Base-by-base conservation (phyloP, 2,329 filamentous ascomycete genomes). In the Penicillium vulpinum region DNA sequence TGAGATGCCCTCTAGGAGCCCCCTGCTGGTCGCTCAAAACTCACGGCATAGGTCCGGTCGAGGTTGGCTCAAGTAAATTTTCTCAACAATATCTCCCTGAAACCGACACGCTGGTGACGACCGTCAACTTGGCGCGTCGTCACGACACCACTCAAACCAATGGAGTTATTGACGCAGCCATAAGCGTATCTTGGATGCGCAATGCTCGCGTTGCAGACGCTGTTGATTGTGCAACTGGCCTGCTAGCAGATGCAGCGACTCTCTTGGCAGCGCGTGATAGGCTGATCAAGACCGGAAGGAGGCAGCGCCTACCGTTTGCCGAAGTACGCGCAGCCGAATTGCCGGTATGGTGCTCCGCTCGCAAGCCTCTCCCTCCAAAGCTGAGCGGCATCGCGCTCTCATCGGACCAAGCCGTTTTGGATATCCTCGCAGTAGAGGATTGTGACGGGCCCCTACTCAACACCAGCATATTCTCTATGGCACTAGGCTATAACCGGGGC, bases 211-310 rank as follows among this genome's bases (percentile, higher is more conserved):
- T 60, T 39, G 58, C 58, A 4, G 58, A 60, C 31, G 51, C 54
- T 18, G 58, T 52, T 15, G 58, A 60, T 24, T 60, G 58, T 45
- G 58, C 58, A n/a, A 26, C 54, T 21, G 58, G 58, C 8, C 33
- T 58, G 15, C 46, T 60, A 29, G 33, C 58, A 6, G 54, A 60
- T 11, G 51, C 55, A 21, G 33, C 51, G 7, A 2, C n/a, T 4
- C 54, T 60, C 9, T 38, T 60, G 38, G 51, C 49, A 40, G 54
- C 58, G 5, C 58, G 58, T 57, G 54, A 60, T 33, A 60, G 55
- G 47, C 51, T 55, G 3, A 47, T 57, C 47, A 40, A 38, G 5
- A 39, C 5, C 6, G 45, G 46, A 9, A 33, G 29, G 21, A 40
- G 29, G 0, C 28, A 55, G 39, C 33, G 13, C 3, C 51, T 58